Conservation (phyloP, 1,139 yeast genomes). For the Pichia sp. region DNA sequence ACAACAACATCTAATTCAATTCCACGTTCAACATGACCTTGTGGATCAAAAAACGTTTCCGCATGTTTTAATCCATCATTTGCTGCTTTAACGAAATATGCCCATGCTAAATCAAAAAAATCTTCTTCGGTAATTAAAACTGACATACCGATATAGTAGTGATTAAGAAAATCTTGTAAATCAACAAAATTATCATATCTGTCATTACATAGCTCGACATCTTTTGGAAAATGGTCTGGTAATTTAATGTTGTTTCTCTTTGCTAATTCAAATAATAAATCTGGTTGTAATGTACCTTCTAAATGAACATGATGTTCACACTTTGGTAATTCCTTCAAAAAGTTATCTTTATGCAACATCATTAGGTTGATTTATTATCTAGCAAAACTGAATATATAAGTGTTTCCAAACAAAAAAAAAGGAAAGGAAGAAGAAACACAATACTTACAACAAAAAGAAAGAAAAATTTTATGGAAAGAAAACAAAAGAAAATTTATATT, state of each 20-base stretch:
- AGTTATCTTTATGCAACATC: constrained; percentile 29
- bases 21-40: constrained; percentile 69
- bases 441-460: not conserved
- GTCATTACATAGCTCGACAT: constrained; percentile 37
- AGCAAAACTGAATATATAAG: not conserved
- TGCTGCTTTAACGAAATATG: constrained; percentile 56
- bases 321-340: constrained; percentile 64
- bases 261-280: constrained; percentile 60
- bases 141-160: constrained; percentile 72
- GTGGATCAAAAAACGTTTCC: constrained; percentile 79
- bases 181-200: constrained; percentile 58
- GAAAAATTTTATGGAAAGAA: not conserved
- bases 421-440: not conserved
- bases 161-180: constrained; percentile 69
- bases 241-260: constrained; percentile 49
- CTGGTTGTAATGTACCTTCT: constrained; percentile 77
- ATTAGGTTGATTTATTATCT: not conserved
- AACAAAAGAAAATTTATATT: no score
- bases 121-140: constrained; percentile 61
- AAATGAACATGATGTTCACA: constrained; percentile 80
- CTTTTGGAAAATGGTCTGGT: constrained; percentile 53
- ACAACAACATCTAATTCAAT: constrained; percentile 54
- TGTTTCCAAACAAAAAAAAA: not conserved
- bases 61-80: constrained; percentile 48
- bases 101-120: constrained; percentile 70